Percentiles rank a stretch among this genome's conserved stretches.
Evolutionary conservation across 2,329 filamentous ascomycete genomes (phyloP).

Genomic region (Malbranchea zuffiana): DNA sequence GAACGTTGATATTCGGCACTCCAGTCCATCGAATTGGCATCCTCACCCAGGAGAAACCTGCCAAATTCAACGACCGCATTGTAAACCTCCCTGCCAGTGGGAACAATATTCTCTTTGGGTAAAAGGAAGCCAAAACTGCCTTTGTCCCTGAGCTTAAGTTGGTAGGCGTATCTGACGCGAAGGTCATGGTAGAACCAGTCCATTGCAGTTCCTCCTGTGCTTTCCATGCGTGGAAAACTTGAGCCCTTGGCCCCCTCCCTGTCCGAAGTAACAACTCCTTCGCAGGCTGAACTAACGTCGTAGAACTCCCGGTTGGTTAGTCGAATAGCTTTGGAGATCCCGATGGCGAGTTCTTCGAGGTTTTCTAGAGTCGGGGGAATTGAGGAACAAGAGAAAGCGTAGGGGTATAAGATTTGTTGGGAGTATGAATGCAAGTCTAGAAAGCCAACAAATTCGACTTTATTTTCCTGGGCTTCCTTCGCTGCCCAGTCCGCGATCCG

Average conservation of each 20-base stretch:
- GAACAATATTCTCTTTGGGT: conserved; percentile 74
- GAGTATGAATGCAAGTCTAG: conserved; percentile 91
- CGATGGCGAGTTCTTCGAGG: conserved; percentile 77
- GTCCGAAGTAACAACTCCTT: conserved; percentile 49
- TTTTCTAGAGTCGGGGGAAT: conserved; percentile 82
- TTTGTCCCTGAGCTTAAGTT: conserved; percentile 84
- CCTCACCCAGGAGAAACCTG: conserved; percentile 43
- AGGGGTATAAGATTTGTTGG: conserved; percentile 88
- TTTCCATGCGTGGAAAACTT: conserved; percentile 51
- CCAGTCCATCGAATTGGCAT: conserved; percentile 9
- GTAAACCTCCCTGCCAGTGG: conserved; percentile 78
- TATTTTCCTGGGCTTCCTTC: conserved; percentile 61
- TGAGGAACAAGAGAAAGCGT: conserved; percentile 68
- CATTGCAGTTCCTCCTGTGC: conserved; percentile 71
- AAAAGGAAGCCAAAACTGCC: conserved; percentile 90
- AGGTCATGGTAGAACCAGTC: conserved; percentile 95
- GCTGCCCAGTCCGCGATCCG: conserved; percentile 70
- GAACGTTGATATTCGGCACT: conserved; percentile 9
- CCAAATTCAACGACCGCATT: conserved; percentile 76
- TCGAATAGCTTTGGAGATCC: conserved; percentile 79
- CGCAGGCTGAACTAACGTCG: conserved; percentile 72
- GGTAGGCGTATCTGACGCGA: conserved; percentile 72
- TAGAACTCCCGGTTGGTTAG: conserved; percentile 66
- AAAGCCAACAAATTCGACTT: conserved; percentile 69
- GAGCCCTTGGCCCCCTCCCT: conserved; percentile 18